Percentiles rank a stretch among this genome's conserved stretches.
These are phyloP conservation scores for Chlorella sorokiniana DNA, from an alignment of 139 green algal genomes.

Conservation along the genomic window DNA sequence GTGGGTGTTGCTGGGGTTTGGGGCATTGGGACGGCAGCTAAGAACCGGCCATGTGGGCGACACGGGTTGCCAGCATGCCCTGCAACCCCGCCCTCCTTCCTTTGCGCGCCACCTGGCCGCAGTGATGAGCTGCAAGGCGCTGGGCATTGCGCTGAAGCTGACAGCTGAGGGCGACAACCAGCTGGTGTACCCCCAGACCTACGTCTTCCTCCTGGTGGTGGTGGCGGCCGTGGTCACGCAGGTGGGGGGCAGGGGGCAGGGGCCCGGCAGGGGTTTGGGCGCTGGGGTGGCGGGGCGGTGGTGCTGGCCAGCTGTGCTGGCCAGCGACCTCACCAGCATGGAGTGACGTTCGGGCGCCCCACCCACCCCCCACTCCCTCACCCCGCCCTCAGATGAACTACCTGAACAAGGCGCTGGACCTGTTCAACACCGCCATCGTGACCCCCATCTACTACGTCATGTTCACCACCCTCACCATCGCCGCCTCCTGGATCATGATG, in stretches of 20 bases:
- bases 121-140: constrained; percentile 96
- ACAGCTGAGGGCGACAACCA: constrained; percentile 95
- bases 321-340: no score
- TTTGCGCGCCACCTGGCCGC: neutral
- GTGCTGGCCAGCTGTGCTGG: no score
- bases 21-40: neutral
- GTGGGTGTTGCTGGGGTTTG: neutral
- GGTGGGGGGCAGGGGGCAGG: constrained; percentile 61
- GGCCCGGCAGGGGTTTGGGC: neutral
- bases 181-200: constrained; percentile 72
- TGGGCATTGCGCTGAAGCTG: constrained; percentile 96
- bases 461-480: constrained; percentile 94
- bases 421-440: constrained; percentile 98
- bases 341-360: no score
- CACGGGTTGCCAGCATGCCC: no score
- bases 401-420: constrained; percentile 76
- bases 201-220: constrained; percentile 80
- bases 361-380: neutral
- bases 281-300: neutral
- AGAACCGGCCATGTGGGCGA: no score
- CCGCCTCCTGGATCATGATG: constrained; percentile 80
- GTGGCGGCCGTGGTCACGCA: constrained; percentile 89
- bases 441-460: constrained; percentile 99
- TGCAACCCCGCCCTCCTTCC: neutral
- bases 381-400: constrained; percentile 32